These are phyloP conservation scores for Whalleya microplaca DNA, from an alignment of 2,329 filamentous ascomycete species.

Conservation along the genomic window DNA sequence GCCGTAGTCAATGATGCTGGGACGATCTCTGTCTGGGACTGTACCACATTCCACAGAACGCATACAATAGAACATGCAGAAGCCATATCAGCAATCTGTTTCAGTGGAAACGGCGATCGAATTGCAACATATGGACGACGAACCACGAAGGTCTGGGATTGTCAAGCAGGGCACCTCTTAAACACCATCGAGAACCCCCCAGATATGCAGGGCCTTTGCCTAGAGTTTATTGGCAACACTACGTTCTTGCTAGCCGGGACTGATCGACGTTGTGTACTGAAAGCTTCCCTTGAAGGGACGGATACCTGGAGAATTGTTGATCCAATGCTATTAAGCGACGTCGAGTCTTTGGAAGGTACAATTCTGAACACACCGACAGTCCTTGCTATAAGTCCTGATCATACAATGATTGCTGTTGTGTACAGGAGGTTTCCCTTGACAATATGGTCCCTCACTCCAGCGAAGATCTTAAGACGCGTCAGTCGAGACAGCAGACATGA, in stretches of 20 bases:
- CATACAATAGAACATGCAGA: conserved; percentile 28
- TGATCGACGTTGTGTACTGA: too few species aligned
- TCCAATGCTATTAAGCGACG: too few species aligned
- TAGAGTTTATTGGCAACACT: too few species aligned
- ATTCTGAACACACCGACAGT: too few species aligned
- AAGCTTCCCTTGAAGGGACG: too few species aligned
- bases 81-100: conserved; percentile 24
- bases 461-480: conserved; percentile 26
- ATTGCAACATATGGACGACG: conserved; percentile 35
- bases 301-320: too few species aligned
- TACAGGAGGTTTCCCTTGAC: conserved; percentile 20
- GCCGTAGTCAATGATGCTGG: not conserved
- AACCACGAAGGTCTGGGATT: conserved; percentile 34
- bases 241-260: too few species aligned
- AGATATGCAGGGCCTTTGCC: too few species aligned
- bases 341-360: too few species aligned
- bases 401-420: conserved; percentile 15
- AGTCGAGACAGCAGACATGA: conserved; percentile 8
- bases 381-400: too few species aligned
- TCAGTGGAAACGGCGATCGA: conserved; percentile 25
- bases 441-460: conserved; percentile 26
- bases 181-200: too few species aligned
- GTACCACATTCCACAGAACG: conserved; percentile 26
- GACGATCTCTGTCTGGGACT: conserved; percentile 28
- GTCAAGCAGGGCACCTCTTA: too few species aligned